A percentile compares a stretch with the other conserved stretches of the same genome.
Evolutionary conservation across 1,284 basidiomycete genomes (phyloP).

Genomic region (Coniophora puteana): DNA sequence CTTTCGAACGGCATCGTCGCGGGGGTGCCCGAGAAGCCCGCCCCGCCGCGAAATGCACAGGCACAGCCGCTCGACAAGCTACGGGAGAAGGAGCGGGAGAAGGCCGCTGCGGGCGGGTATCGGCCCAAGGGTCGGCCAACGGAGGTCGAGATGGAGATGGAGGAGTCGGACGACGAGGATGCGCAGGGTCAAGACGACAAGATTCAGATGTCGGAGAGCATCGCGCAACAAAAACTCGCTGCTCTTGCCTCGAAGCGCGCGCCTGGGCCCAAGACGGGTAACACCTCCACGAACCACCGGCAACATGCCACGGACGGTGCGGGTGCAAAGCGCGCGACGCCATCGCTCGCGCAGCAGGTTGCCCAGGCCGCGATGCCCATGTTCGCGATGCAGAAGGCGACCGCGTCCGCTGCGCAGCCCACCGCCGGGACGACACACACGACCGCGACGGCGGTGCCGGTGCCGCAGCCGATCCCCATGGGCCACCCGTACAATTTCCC

Average conservation of each 20-base stretch:
- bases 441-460: conserved; percentile 11
- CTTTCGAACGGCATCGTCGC: conserved; percentile 20
- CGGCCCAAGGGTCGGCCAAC: conserved; percentile 62
- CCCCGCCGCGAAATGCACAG: too few species aligned
- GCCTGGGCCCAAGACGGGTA: too few species aligned
- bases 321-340: conserved; percentile 14
- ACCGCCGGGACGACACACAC: conserved; percentile 11
- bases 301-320: too few species aligned
- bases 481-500: conserved; percentile 75
- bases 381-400: conserved; percentile 11
- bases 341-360: conserved; percentile 15
- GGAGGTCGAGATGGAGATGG: conserved; percentile 66
- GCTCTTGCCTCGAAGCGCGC: conserved; percentile 43
- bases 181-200: too few species aligned
- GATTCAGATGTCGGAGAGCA: conserved; percentile 54
- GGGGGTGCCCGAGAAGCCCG: conserved; percentile 11
- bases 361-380: too few species aligned
- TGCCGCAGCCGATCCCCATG: conserved; percentile 50
- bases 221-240: conserved; percentile 59
- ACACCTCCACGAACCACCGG: conserved; percentile 17
- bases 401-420: conserved; percentile 5
- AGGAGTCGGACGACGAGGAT: conserved; percentile 44
- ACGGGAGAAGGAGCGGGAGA: conserved; percentile 10
- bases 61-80: background rate
- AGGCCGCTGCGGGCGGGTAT: conserved; percentile 36